phyloP scores from a whole-genome alignment of 139 green algal species.

The Chlorella sp. region DNA sequence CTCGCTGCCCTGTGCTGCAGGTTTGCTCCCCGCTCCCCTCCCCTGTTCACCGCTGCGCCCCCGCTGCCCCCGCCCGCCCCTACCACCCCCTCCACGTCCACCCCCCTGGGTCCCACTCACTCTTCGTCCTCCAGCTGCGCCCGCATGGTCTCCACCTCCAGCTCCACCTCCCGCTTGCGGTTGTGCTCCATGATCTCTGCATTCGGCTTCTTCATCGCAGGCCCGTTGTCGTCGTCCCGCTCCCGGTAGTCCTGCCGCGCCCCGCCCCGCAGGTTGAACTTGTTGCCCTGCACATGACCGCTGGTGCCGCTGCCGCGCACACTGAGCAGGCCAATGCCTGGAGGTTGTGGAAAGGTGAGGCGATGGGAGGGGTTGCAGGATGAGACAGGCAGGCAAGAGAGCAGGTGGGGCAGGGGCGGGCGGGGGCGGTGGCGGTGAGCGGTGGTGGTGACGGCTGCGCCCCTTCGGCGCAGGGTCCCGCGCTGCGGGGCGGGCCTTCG shows the following conservation, averaged over 20 bases:
- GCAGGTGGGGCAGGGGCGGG: not conserved
- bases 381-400: not conserved
- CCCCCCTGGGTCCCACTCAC: conserved; percentile 45
- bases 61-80: not conserved
- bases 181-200: conserved; percentile 94
- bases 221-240: conserved; percentile 12
- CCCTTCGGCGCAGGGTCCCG: too few relatives aligned
- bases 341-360: not conserved
- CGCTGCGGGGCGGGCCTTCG: too few relatives aligned
- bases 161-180: conserved; percentile 92
- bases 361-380: not conserved
- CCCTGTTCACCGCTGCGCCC: too few relatives aligned
- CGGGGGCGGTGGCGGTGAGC: not conserved
- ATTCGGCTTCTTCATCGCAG: conserved; percentile 50
- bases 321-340: conserved; percentile 90
- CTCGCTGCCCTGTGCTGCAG: not conserved
- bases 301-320: conserved; percentile 91
- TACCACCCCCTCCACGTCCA: too few relatives aligned
- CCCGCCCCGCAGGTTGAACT: conserved; percentile 85
- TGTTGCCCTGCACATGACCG: conserved; percentile 95
- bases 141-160: conserved; percentile 83
- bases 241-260: conserved; percentile 22
- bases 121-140: conserved; percentile 90
- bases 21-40: too few relatives aligned
- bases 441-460: not conserved